These are phyloP conservation scores for Chytriomyces sp. DNA, from an alignment of 192 early-diverging fungal genomes.

Conservation along the genomic window DNA sequence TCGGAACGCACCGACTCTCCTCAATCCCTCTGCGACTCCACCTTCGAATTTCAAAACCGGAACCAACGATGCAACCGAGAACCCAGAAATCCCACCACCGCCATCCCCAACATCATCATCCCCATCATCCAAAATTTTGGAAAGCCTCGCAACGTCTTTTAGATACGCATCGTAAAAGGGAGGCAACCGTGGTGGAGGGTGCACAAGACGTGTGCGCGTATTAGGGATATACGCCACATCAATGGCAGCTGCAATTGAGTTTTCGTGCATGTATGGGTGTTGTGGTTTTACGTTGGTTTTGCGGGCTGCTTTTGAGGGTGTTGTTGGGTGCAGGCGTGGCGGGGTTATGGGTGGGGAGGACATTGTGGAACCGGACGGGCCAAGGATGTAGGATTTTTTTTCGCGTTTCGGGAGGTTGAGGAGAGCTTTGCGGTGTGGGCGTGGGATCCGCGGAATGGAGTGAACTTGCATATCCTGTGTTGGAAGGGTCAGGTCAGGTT, in stretches of 20 bases:
- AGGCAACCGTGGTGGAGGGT: conserved; percentile 45
- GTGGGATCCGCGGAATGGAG: conserved; percentile 30
- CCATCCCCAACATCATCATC: not conserved
- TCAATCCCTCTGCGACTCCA: no score
- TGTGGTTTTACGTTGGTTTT: not conserved
- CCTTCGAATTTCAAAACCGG: no score
- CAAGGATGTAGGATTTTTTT: not conserved
- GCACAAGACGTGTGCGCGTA: conserved; percentile 25
- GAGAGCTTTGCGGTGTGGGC: conserved; percentile 47
- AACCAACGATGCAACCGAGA: no score
- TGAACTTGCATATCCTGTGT: conserved; percentile 11
- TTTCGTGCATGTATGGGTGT: conserved; percentile 18
- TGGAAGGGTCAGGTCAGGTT: not conserved
- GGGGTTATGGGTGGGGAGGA: not conserved
- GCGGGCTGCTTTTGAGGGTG: not conserved
- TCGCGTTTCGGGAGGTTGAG: not conserved
- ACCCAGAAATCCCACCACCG: no score
- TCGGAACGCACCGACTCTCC: no score
- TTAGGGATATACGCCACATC: conserved; percentile 44
- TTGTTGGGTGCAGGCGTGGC: not conserved
- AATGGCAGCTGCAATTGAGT: conserved; percentile 53
- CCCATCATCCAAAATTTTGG: not conserved
- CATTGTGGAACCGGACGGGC: not conserved
- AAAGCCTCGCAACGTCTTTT: conserved; percentile 31
- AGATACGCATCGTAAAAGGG: conserved; percentile 37